Evolutionary conservation across 305 asterid species (phyloP).

Genomic region (Solanum aculeatissimum): DNA sequence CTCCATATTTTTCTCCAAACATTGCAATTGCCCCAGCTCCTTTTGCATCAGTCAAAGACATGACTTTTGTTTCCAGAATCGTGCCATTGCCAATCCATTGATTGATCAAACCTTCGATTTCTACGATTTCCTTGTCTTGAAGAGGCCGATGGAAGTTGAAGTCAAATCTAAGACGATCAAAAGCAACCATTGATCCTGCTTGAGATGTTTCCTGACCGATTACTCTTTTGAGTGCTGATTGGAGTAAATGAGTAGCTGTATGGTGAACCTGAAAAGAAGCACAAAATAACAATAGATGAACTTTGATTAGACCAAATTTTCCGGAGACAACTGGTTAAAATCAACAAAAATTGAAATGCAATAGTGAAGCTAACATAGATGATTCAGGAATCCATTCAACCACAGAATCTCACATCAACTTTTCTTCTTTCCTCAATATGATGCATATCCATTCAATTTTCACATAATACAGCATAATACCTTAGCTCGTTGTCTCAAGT

Average conservation of each 20-base stretch:
- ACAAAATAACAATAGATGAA: background rate
- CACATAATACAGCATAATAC: slow-evolving; percentile 15
- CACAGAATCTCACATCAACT: background rate
- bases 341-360: background rate
- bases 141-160: slow-evolving; percentile 83
- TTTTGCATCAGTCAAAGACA: slow-evolving; percentile 77
- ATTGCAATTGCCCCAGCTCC: slow-evolving; percentile 90
- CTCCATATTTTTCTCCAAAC: slow-evolving; percentile 99
- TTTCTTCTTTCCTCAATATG: background rate
- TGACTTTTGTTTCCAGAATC: slow-evolving; percentile 58
- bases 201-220: slow-evolving; percentile 91
- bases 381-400: background rate
- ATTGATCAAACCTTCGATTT: slow-evolving; percentile 69
- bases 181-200: slow-evolving; percentile 95
- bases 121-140: slow-evolving; percentile 52
- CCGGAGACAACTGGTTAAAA: background rate
- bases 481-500: slow-evolving; percentile 85
- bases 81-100: slow-evolving; percentile 85
- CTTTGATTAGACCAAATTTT: background rate
- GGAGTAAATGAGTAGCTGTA: slow-evolving; percentile 95
- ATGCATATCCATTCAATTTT: background rate
- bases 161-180: slow-evolving; percentile 91
- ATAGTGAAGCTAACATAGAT: background rate
- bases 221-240: slow-evolving; percentile 86
- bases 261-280: slow-evolving; percentile 64